Conservation (phyloP, 208 protist species). For the Leishmania martiniquensis region DNA sequence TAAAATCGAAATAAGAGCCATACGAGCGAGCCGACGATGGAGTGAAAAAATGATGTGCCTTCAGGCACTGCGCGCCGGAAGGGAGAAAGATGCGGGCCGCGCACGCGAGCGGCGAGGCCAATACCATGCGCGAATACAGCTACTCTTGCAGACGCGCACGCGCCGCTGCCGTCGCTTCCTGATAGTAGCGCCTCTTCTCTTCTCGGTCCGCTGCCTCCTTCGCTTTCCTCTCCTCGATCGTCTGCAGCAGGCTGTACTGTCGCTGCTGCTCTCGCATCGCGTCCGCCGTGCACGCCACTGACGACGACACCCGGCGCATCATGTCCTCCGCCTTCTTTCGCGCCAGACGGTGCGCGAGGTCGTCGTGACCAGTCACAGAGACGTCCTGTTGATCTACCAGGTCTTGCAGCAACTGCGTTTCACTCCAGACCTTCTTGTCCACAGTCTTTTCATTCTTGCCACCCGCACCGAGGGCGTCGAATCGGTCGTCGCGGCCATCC, state of each 20-base stretch:
- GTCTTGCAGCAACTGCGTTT: slow-evolving; percentile 49
- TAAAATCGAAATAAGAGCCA: neutral
- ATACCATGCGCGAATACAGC: no score
- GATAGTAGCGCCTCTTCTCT: slow-evolving; percentile 29
- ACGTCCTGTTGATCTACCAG: slow-evolving; percentile 64
- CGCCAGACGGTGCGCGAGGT: slow-evolving; percentile 52
- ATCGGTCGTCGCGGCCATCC: neutral
- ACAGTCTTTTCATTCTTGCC: neutral
- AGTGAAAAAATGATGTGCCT: neutral
- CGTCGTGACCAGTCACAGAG: slow-evolving; percentile 41
- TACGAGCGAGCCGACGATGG: neutral
- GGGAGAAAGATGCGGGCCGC: neutral
- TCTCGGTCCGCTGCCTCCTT: slow-evolving; percentile 32
- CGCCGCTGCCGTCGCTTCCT: slow-evolving; percentile 17
- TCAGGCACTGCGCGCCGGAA: neutral
- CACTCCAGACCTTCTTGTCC: slow-evolving; percentile 6
- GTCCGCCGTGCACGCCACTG: neutral
- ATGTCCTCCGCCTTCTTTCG: slow-evolving; percentile 52
- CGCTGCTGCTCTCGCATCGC: slow-evolving; percentile 29
- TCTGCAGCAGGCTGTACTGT: slow-evolving; percentile 43
- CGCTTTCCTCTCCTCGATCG: slow-evolving; percentile 33
- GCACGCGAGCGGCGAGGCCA: neutral
- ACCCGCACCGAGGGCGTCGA: neutral
- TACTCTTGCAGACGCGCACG: slow-evolving; percentile 7
- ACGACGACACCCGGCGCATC: slow-evolving; percentile 43